Evolutionary conservation across 148 eudicot species (phyloP), one percentile per base, ranked within the genome.

Genomic region (Agrostemma githago): DNA sequence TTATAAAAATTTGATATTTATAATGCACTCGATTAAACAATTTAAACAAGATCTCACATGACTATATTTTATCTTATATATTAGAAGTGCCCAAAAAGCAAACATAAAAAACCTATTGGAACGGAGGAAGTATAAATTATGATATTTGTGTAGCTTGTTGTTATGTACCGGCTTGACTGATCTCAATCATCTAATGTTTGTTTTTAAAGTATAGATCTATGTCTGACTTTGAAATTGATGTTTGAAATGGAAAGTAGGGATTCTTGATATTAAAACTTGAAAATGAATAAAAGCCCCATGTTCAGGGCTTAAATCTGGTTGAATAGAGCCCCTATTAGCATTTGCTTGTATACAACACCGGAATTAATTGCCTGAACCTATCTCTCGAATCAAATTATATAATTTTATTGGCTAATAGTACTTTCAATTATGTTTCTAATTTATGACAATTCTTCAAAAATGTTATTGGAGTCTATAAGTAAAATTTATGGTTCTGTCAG

Each of bases 201-300:
- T 14, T 34, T 72, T 17, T 42, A 21, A 19, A 72, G 37, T 57
- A 11, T 66, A 20, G 21, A 58, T 66, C 40, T 75, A 58, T 26
- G 19, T 41, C 57, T 40, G 41, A 11, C 21, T 41, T 66, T 15
- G 53, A 5, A 15, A 6, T 11, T 46, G 14, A 66, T 66, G 56
- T 5, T 75, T 16, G 44, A 72, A 56, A 38, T 8, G 41, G 71
- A 56, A 20, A 66, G 59, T 7, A 17, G 62, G 54, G 11, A 8
- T 75, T 66, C n/a, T 75, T 67, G 66, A 66, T 19, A 57, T 40
- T 6, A 7, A 21, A 54, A n/a, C 38, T 66, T 6, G 15, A 21
- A 54, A n/a, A 53, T 66, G 53, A 67, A 21, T 53, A 15, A 19
- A 43, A 53, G 41, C 56, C 20, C 39, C 8, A n/a, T 39, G 46